Base-by-base conservation (phyloP, 192 early-diverging fungal species). In the Coemansia furcata region DNA sequence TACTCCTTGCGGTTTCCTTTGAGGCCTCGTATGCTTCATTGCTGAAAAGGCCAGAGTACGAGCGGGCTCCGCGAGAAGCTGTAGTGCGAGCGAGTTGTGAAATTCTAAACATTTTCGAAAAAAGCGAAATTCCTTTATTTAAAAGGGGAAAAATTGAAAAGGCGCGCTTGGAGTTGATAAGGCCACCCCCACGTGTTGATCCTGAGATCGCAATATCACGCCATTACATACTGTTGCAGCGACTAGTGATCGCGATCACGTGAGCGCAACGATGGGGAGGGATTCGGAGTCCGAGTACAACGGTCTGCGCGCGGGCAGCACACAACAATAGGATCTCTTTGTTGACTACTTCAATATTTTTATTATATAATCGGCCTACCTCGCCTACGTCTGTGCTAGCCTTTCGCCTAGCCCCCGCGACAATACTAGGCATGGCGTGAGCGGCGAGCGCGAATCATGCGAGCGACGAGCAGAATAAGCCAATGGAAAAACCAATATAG, bases 1-100 rank as follows among this genome's bases (percentile, higher is more conserved):
- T 79, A 79, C 77, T 50, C 57, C 66, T 72, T 37, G 80, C 71
- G 33, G 73, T 60, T 72, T 82, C 80, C 71, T 77, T 76, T 57
- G 80, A 69, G 3, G 71, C 74, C 61, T 62, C 62, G 39, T 82
- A 82, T 30, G 52, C 67, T 43, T 66, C 68, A 46, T 63, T 68
- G 60, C 65, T 73, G 61, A 60, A 77, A 17, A 62, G 49, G 14
- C 68, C 71, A 32, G 77, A 82, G 68, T 82, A 82, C 68, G 67
- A 61, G 67, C 80, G 80, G 15, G 35, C 35, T 66, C 71, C 54
- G 69, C 75, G 80, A 32, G 75, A 32, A 6, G 71, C 68, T 21
- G 71, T 62, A 10, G 71, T 68, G 71, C 80, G 80, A 21, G 80
- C 74, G 17, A 82, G 62, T n/a, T 71, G 71, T n/a, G 71, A 57